Evolutionary conservation across 2,329 filamentous ascomycete species (phyloP).

Genomic region (Microdochium nivale): DNA sequence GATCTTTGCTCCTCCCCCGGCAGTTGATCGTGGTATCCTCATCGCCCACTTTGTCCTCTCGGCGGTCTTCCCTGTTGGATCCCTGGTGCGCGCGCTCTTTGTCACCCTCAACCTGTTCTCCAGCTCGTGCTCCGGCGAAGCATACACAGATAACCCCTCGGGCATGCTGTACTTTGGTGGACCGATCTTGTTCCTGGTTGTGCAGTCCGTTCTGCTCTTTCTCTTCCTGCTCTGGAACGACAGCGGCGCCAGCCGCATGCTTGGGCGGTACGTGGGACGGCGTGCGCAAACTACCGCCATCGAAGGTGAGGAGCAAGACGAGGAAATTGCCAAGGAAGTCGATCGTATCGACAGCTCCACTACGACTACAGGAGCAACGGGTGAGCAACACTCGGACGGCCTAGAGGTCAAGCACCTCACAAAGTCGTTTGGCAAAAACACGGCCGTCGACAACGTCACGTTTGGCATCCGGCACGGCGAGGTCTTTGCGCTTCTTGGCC

Average conservation of each 20-base stretch:
- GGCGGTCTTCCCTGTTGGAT: conserved; percentile 67
- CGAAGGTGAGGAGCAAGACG: conserved; percentile 30
- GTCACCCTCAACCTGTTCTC: conserved; percentile 78
- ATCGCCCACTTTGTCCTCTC: conserved; percentile 70
- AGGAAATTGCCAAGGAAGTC: conserved; percentile 58
- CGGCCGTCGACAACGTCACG: conserved; percentile 80
- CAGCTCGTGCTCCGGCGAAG: conserved; percentile 58
- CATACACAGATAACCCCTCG: conserved; percentile 60
- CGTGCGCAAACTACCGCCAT: conserved; percentile 19
- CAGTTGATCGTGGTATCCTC: conserved; percentile 58
- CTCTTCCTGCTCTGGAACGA: conserved; percentile 71
- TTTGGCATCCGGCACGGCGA: conserved; percentile 75
- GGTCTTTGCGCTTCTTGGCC: conserved; percentile 81
- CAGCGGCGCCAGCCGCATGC: conserved; percentile 47
- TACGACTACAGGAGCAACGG: conserved; percentile 38
- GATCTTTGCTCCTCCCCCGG: conserved; percentile 63
- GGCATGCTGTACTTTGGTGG: conserved; percentile 70
- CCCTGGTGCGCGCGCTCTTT: conserved; percentile 65
- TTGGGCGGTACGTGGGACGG: conserved; percentile 27
- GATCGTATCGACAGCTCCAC: conserved; percentile 47
- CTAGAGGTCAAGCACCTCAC: conserved; percentile 73
- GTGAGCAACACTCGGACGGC: conserved; percentile 49
- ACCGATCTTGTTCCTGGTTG: conserved; percentile 71
- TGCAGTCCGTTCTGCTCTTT: conserved; percentile 67
- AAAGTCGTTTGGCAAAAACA: conserved; percentile 68